Percentiles rank a stretch among this genome's conserved stretches.
These are phyloP conservation scores for Polytolypa hystricis DNA, from an alignment of 2,329 filamentous ascomycete genomes.

Conservation along the genomic window DNA sequence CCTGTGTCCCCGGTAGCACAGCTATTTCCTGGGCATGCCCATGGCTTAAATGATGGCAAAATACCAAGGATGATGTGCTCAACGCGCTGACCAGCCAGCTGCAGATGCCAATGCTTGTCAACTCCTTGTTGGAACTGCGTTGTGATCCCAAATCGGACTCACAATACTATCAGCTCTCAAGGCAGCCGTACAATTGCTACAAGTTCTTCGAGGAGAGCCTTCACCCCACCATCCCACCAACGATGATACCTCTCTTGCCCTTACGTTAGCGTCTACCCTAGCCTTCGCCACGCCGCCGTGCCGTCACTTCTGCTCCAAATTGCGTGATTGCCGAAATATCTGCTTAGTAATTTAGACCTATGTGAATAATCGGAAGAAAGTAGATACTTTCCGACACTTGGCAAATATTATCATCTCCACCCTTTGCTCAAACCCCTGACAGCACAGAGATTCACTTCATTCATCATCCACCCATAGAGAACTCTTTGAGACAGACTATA, in stretches of 20 bases:
- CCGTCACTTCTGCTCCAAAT: slow-evolving; percentile 1
- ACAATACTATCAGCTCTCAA: not conserved
- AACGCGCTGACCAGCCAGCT: not conserved
- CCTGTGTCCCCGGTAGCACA: not conserved
- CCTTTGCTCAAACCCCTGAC: no score
- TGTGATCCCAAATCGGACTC: not conserved
- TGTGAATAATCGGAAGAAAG: no score
- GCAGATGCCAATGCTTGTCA: not conserved
- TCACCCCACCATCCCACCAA: not conserved
- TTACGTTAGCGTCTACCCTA: not conserved
- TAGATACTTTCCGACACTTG: no score
- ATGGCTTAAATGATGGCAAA: not conserved
- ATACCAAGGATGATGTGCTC: not conserved
- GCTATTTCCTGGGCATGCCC: not conserved
- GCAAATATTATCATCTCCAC: no score
- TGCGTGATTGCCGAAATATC: no score
- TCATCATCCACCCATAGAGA: no score
- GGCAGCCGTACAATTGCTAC: not conserved
- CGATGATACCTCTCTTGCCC: not conserved
- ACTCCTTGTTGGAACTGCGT: not conserved
- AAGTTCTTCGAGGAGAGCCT: no score
- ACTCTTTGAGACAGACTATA: no score
- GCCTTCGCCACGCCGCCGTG: not conserved
- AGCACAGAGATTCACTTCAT: no score
- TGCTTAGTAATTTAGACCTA: no score